phyloP scores from a whole-genome alignment of 345 rosid genomes.

The Eucalyptus camaldulensis region DNA sequence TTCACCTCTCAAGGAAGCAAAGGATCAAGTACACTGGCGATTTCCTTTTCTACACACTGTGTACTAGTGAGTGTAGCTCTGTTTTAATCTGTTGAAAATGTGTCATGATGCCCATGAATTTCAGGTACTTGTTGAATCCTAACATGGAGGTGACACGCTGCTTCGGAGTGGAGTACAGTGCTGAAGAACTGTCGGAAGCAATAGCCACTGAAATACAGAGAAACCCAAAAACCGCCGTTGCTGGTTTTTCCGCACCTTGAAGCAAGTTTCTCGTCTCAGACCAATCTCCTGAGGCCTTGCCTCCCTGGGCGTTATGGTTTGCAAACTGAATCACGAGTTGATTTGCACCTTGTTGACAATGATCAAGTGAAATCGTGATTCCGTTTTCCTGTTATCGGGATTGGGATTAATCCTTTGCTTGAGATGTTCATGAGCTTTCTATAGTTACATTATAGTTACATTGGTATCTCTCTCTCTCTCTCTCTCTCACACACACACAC shows the following conservation, averaged over 20 bases:
- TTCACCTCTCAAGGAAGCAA: background rate
- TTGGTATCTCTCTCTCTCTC: background rate
- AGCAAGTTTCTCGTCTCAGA: background rate
- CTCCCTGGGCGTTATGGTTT: background rate
- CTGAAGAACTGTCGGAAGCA: slow-evolving; percentile 52
- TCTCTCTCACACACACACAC: no score
- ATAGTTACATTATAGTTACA: background rate
- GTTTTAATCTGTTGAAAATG: background rate
- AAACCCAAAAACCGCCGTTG: background rate
- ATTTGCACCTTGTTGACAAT: background rate
- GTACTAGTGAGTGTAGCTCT: background rate
- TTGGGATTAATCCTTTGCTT: background rate
- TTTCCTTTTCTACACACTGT: background rate
- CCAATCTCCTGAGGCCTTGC: background rate
- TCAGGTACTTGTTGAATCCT: slow-evolving; percentile 77
- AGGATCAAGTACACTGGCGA: background rate
- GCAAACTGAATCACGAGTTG: background rate
- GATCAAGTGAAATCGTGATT: background rate
- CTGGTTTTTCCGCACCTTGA: background rate
- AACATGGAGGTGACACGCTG: slow-evolving; percentile 70
- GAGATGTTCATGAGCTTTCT: background rate
- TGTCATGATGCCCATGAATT: background rate
- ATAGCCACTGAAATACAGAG: slow-evolving; percentile 38
- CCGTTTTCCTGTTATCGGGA: background rate
- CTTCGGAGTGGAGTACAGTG: slow-evolving; percentile 65